Conservation (phyloP, 2,329 filamentous ascomycete species). For the Ramularia endophylla region DNA sequence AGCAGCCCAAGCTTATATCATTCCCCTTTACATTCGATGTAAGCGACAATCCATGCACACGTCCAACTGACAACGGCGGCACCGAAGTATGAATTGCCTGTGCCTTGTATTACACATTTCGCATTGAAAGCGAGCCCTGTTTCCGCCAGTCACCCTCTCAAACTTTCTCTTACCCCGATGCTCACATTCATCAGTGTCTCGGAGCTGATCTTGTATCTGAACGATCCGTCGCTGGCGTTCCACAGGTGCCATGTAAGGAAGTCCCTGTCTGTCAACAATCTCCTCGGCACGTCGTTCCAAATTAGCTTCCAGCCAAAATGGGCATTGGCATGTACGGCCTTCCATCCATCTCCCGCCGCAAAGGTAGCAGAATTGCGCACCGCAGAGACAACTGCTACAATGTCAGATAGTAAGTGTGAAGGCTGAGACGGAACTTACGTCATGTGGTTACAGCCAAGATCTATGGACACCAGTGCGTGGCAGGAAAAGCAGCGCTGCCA, state of each 20-base stretch:
- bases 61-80: not conserved
- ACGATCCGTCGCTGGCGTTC: not conserved
- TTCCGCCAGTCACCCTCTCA: not conserved
- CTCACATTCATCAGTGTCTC: slow-evolving; percentile 2
- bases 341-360: not conserved
- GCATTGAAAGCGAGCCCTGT: not conserved
- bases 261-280: not conserved
- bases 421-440: not conserved
- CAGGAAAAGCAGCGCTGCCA: slow-evolving; percentile 4
- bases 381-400: not conserved
- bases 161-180: slow-evolving; percentile 1
- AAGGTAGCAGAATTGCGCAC: not conserved
- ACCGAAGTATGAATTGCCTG: not conserved
- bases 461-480: slow-evolving; percentile 1
- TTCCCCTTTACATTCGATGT: no score
- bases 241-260: not conserved
- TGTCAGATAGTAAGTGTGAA: not conserved
- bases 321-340: not conserved
- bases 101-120: not conserved
- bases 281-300: not conserved
- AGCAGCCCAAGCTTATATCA: no score
- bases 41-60: slow-evolving; percentile 2
- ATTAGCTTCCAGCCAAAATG: not conserved
- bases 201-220: slow-evolving; percentile 1
- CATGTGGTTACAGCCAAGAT: slow-evolving; percentile 1